Conservation (phyloP, 2,329 filamentous ascomycete genomes). For the Pseudogymnoascus pannorum region DNA sequence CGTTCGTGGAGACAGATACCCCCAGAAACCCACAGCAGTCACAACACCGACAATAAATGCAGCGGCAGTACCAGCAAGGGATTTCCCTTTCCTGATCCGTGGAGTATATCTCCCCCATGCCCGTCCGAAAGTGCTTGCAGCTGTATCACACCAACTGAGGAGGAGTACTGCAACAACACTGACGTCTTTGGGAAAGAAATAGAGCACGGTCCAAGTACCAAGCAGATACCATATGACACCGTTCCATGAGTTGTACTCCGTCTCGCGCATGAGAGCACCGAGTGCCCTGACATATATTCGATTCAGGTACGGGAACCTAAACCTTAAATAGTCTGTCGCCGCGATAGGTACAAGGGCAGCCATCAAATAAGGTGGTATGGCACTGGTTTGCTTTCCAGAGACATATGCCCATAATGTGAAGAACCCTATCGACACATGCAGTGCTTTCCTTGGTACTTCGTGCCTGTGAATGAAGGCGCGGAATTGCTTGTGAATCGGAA, state of each 20-base stretch:
- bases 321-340: slow-evolving; percentile 72
- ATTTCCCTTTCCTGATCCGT: slow-evolving; percentile 79
- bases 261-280: slow-evolving; percentile 93
- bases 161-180: slow-evolving; percentile 83
- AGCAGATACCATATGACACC: slow-evolving; percentile 96
- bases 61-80: slow-evolving; percentile 78
- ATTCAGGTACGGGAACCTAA: slow-evolving; percentile 76
- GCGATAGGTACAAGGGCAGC: slow-evolving; percentile 76
- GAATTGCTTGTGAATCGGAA: slow-evolving; percentile 91
- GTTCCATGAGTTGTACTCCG: slow-evolving; percentile 89
- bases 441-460: slow-evolving; percentile 85
- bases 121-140: slow-evolving; percentile 87
- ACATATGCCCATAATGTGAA: slow-evolving; percentile 81
- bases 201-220: slow-evolving; percentile 78
- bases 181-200: slow-evolving; percentile 87
- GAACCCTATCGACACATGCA: slow-evolving; percentile 97
- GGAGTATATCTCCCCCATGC: slow-evolving; percentile 86
- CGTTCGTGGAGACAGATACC: slow-evolving; percentile 65
- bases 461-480: slow-evolving; percentile 89
- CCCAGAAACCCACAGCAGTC: slow-evolving; percentile 83
- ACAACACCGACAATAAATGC: slow-evolving; percentile 76
- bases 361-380: slow-evolving; percentile 81
- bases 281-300: slow-evolving; percentile 75
- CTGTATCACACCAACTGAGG: slow-evolving; percentile 96
- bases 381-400: slow-evolving; percentile 64